Evolutionary conservation across 306 rosid genomes (phyloP).

Genomic region (Ceratonia siliqua): DNA sequence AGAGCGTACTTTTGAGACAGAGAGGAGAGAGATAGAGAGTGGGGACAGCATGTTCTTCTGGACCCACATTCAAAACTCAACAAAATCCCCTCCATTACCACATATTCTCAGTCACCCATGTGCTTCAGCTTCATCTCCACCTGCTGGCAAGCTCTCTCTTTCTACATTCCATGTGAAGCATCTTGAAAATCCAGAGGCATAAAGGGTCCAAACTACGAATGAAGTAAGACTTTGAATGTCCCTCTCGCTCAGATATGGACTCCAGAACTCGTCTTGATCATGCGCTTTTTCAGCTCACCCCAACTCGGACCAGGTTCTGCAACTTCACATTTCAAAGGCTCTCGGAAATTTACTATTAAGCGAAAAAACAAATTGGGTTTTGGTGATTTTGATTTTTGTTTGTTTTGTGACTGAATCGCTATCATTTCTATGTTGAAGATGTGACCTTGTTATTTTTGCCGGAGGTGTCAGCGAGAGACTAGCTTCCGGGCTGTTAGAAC

Average conservation of each 20-base stretch:
- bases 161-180: constrained; percentile 44
- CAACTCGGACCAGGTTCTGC: constrained; percentile 89
- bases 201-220: constrained; percentile 18
- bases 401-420: not conserved
- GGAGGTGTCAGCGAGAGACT: constrained; percentile 74
- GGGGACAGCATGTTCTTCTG: constrained; percentile 39
- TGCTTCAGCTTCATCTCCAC: constrained; percentile 44
- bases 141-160: constrained; percentile 43
- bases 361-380: not conserved
- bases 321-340: not conserved
- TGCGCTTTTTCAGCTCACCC: constrained; percentile 96
- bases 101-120: constrained; percentile 50
- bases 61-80: constrained; percentile 63
- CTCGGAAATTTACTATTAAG: constrained; percentile 2
- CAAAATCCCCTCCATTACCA: constrained; percentile 31
- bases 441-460: constrained; percentile 72
- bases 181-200: constrained; percentile 7
- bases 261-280: constrained; percentile 79
- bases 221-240: constrained; percentile 30
- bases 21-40: constrained; percentile 5
- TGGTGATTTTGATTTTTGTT: constrained; percentile 21
- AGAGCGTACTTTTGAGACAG: not conserved
- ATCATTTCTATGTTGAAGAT: constrained; percentile 50
- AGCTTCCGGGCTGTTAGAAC: constrained; percentile 88
- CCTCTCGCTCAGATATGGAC: constrained; percentile 58